Evolutionary conservation across 1,139 yeast genomes (phyloP).

Genomic region (Saccharomyces pastorianus): DNA sequence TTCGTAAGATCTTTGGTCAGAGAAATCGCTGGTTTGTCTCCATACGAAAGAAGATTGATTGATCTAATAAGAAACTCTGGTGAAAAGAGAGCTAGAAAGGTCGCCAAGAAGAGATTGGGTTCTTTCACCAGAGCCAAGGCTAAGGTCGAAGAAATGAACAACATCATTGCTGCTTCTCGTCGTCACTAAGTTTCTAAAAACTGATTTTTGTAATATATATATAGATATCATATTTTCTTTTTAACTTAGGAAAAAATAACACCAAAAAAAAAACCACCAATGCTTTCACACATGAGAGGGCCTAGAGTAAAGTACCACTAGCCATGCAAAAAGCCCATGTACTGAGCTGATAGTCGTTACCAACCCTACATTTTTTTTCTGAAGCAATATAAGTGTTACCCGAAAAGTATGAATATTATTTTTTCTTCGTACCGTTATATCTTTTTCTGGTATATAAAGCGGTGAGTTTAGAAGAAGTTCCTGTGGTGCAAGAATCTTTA

Average conservation of each 20-base stretch:
- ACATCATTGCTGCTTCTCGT: slow-evolving; percentile 96
- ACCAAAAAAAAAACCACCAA: background rate
- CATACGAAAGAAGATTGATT: slow-evolving; percentile 99
- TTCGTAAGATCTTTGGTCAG: slow-evolving; percentile 93
- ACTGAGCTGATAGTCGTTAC: background rate
- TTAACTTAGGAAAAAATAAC: background rate
- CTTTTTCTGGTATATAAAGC: background rate
- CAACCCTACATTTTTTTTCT: background rate
- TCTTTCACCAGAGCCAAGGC: slow-evolving; percentile 99
- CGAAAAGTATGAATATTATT: background rate
- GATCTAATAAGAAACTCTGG: slow-evolving; percentile 99
- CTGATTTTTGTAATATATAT: slow-evolving; percentile 5
- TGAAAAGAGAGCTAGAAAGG: slow-evolving; percentile 99
- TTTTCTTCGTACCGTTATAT: background rate
- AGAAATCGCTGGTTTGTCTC: slow-evolving; percentile 98
- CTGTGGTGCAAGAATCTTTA: background rate
- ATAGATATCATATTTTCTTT: background rate
- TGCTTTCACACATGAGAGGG: background rate
- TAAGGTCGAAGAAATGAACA: slow-evolving; percentile 98
- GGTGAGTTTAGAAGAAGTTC: background rate
- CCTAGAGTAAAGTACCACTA: background rate
- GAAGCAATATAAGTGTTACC: background rate
- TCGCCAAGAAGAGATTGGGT: slow-evolving; percentile 99
- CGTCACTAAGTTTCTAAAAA: slow-evolving; percentile 42
- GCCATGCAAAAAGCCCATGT: background rate